Evolutionary conservation across 75 land plant species (phyloP), one percentile per base, ranked within the genome.

Genomic region (Sequoiadendron giganteum): DNA sequence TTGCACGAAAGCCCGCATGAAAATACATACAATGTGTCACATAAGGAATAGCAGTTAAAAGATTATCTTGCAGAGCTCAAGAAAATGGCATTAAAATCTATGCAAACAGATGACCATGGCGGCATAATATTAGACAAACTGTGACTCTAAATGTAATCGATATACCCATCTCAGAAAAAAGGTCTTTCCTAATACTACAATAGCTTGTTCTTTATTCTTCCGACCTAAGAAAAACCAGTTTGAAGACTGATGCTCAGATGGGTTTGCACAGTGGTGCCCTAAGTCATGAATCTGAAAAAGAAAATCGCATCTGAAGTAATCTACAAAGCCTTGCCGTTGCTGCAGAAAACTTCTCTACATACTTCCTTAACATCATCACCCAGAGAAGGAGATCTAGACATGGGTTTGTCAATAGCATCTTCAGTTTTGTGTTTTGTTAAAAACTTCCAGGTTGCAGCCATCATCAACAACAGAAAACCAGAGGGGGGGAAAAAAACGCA

Each of bases 121-220:
- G 45, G 32, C 49, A 81, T 11, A 81, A 43, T 5, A 0, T 45
- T 28, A 25, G 28, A 25, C 30, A 45, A 28, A 45, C 84, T 3
- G 11, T 19, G 84, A 28, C n/a, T 82, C 48, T 25, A 10, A 45
- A n/a, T 28, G 34, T n/a, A 49, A 47, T n/a, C 49, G 25, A 82
- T 15, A 45, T 82, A 47, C 84, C 84, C 84, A 82, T 42, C n/a
- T 82, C 49, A 82, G 49, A 42, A 47, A 82, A 52, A 43, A 43
- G 48, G 84, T 28, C 32, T 9, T 36, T 2, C 0, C 11, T 19
- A 45, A 82, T 43, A 43, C 84, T 47, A 45, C 34, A 10, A 25
- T 0, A 47, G n/a, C 47, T 28, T 82, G 30, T 25, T 47, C 52
- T n/a, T 25, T 13, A 43, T 43, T n/a, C n/a, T 82, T n/a, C 4